phyloP scores from a whole-genome alignment of 352 stramenopile genomes.

The Phytophthora hybrid region DNA sequence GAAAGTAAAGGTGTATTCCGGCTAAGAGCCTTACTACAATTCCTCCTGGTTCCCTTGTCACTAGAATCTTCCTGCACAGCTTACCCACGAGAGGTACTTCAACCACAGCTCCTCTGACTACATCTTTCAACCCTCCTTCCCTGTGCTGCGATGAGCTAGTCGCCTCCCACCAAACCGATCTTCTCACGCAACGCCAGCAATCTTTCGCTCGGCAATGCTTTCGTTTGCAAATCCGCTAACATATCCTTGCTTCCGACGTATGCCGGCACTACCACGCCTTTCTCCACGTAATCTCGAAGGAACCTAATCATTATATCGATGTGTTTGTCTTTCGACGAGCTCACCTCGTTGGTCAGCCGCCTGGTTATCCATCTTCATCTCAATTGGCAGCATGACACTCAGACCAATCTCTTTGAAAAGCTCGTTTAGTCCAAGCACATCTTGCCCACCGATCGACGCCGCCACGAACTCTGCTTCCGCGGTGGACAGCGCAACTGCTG shows the following conservation, averaged over 20 bases:
- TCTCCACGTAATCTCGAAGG: slow-evolving; percentile 4
- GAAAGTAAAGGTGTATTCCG: neutral
- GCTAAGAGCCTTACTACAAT: neutral
- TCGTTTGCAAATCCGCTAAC: slow-evolving; percentile 23
- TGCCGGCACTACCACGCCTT: neutral
- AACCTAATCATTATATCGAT: slow-evolving; percentile 26
- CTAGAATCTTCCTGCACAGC: neutral
- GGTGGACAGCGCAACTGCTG: slow-evolving; percentile 19
- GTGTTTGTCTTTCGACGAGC: slow-evolving; percentile 12
- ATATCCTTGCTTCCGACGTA: slow-evolving; percentile 10
- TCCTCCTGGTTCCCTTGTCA: neutral
- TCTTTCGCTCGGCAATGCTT: slow-evolving; percentile 3
- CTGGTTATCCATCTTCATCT: slow-evolving; percentile 22
- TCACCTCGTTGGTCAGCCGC: slow-evolving; percentile 22
- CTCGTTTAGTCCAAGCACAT: slow-evolving; percentile 22
- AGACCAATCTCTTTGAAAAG: slow-evolving; percentile 19
- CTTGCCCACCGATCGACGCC: neutral
- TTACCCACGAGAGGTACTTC: slow-evolving; percentile 6
- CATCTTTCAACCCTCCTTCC: neutral
- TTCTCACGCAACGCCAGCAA: neutral
- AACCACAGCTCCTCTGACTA: neutral
- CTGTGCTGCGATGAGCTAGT: neutral
- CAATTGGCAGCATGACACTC: neutral
- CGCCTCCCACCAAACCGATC: neutral
- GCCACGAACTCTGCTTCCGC: slow-evolving; percentile 32